Evolutionary conservation across 176 grass and related monocot species (phyloP).

Genomic region (Lolium rigidum): DNA sequence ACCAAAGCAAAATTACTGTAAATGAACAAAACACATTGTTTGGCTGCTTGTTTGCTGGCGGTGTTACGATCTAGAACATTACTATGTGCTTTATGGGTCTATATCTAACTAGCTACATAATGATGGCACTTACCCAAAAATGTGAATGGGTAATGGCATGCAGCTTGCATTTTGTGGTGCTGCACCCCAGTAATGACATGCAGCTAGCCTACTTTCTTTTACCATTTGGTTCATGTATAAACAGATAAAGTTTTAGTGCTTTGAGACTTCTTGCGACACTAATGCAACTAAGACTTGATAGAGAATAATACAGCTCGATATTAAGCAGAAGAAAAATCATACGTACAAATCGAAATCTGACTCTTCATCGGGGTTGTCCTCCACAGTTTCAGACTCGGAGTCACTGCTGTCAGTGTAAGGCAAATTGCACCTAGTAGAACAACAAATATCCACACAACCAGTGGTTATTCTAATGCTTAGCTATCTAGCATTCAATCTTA

Average conservation of each 20-base stretch:
- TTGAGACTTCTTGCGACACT: not conserved
- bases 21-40: not conserved
- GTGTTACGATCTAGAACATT: not conserved
- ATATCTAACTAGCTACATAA: conserved; percentile 9
- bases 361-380: not conserved
- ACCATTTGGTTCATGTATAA: not conserved
- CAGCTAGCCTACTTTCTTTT: not conserved
- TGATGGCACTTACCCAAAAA: not conserved
- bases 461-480: too few species aligned
- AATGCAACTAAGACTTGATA: not conserved
- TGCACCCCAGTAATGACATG: not conserved
- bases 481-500: too few species aligned
- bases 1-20: not conserved
- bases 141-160: too few species aligned
- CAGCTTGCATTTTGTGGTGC: not conserved
- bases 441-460: too few species aligned
- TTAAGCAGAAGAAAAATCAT: not conserved
- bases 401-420: not conserved
- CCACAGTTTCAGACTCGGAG: not conserved
- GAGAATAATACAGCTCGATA: not conserved
- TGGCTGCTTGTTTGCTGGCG: not conserved
- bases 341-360: not conserved
- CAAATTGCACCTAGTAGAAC: not conserved
- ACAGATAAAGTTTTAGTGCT: not conserved
- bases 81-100: not conserved